These are phyloP conservation scores for Aspergillus pseudotamarii DNA, from an alignment of 2,329 filamentous ascomycete species.

Conservation along the genomic window DNA sequence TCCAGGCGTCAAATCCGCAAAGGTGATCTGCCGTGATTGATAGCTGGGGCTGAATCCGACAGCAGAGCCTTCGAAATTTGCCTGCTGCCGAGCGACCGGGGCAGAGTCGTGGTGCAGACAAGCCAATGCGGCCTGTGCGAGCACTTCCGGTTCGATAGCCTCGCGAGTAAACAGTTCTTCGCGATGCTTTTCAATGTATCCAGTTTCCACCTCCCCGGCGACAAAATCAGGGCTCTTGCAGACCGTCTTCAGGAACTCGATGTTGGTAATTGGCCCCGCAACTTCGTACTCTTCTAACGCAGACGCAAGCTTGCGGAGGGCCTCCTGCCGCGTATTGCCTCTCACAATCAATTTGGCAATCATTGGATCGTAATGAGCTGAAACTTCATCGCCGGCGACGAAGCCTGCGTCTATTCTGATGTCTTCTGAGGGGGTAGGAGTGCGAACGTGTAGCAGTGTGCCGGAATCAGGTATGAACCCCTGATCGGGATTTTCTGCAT, in stretches of 20 bases:
- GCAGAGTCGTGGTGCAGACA: conserved; percentile 58
- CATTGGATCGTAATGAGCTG: conserved; percentile 97
- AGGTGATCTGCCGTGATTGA: conserved; percentile 64
- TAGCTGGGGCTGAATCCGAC: conserved; percentile 65
- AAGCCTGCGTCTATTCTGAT: conserved; percentile 94
- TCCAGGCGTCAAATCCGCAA: conserved; percentile 52
- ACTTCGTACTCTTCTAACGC: conserved; percentile 90
- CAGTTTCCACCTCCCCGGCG: conserved; percentile 86
- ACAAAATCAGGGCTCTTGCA: conserved; percentile 82
- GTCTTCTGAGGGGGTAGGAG: conserved; percentile 68
- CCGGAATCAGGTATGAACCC: conserved; percentile 96
- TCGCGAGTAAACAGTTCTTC: conserved; percentile 73
- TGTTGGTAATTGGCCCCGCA: conserved; percentile 89
- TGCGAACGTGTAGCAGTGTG: conserved; percentile 77
- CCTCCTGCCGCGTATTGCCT: conserved; percentile 74
- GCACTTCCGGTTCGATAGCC: conserved; percentile 69
- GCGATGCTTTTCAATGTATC: conserved; percentile 89
- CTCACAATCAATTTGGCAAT: conserved; percentile 96
- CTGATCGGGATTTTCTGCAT: conserved; percentile 88
- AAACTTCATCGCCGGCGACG: conserved; percentile 85
- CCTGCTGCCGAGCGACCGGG: conserved; percentile 26
- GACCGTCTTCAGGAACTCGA: conserved; percentile 91
- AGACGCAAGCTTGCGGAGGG: conserved; percentile 77
- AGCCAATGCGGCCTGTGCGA: conserved; percentile 83
- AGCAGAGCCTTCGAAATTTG: conserved; percentile 34